Conservation (phyloP, 164 flowering plant species). For the Taxillus chinensis region DNA sequence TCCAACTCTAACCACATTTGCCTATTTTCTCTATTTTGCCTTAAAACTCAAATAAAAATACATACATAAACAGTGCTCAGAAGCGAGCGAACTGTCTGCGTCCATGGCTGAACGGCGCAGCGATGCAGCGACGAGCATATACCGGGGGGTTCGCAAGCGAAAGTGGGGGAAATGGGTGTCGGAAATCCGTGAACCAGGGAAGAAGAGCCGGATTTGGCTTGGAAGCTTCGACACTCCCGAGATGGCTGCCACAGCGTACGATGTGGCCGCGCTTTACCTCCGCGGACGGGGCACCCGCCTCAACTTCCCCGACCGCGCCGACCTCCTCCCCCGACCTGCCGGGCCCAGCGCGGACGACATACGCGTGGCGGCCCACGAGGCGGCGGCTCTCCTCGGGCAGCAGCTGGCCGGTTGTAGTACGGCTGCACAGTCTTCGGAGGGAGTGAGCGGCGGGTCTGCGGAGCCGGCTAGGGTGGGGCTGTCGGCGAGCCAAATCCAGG, state of each 20-base stretch:
- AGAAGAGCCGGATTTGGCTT: conserved; percentile 6
- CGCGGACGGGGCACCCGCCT: background rate
- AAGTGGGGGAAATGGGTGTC: conserved; percentile 9
- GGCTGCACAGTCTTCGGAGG: too few species aligned
- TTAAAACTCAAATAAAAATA: too few species aligned
- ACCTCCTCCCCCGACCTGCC: background rate
- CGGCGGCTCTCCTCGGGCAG: background rate
- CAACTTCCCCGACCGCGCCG: conserved; percentile 6
- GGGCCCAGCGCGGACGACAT: background rate
- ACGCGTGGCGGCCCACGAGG: conserved; percentile 1
- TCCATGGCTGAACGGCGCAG: too few species aligned
- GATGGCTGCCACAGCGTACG: conserved; percentile 5
- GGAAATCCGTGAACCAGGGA: conserved; percentile 4
- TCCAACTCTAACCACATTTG: too few species aligned
- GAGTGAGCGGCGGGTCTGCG: too few species aligned
- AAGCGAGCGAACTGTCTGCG: too few species aligned
- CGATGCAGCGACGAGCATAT: background rate
- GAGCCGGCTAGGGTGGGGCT: too few species aligned
- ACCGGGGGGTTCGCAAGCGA: conserved; percentile 4
- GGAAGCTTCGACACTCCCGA: conserved; percentile 2
- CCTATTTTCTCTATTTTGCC: too few species aligned
- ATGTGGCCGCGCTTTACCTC: conserved; percentile 2
- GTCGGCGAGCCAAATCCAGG: too few species aligned
- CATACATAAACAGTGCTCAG: too few species aligned
- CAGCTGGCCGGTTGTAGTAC: background rate